Conservation (phyloP, 352 stramenopile genomes). For the Phytophthora hibernalis region DNA sequence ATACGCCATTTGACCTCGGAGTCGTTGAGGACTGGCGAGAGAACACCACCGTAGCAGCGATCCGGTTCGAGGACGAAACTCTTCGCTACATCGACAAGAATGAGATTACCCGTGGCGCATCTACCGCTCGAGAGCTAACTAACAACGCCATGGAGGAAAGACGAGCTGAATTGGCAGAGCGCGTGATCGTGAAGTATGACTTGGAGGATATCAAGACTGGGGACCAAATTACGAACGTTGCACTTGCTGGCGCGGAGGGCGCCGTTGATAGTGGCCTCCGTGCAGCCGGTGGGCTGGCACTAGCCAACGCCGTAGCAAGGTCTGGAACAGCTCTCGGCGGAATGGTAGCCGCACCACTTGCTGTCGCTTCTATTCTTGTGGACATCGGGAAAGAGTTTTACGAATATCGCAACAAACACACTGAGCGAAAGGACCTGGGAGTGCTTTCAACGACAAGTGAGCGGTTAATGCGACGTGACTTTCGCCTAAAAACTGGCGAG, state of each 20-base stretch:
- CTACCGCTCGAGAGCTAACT: conserved; percentile 37
- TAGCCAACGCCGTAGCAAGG: conserved; percentile 71
- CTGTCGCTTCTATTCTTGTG: conserved; percentile 85
- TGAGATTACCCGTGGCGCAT: conserved; percentile 59
- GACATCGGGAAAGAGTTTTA: conserved; percentile 89
- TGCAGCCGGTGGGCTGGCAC: conserved; percentile 67
- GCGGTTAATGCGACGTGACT: conserved; percentile 78
- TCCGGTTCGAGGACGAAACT: conserved; percentile 50
- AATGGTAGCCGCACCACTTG: conserved; percentile 67
- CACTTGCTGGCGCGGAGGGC: conserved; percentile 65
- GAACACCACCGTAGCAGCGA: conserved; percentile 44
- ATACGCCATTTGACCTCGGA: conserved; percentile 72
- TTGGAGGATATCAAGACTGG: conserved; percentile 50
- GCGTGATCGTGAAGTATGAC: conserved; percentile 59
- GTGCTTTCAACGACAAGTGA: conserved; percentile 77
- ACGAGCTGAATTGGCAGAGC: conserved; percentile 53
- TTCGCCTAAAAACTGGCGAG: conserved; percentile 77
- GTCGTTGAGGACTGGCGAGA: conserved; percentile 57
- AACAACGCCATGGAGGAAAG: conserved; percentile 50
- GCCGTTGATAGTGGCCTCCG: conserved; percentile 80
- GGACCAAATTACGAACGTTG: conserved; percentile 56
- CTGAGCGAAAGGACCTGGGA: conserved; percentile 65
- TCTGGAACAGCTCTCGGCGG: conserved; percentile 54
- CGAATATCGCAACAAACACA: conserved; percentile 77
- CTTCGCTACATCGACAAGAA: conserved; percentile 74